Evolutionary conservation across 2,329 filamentous ascomycete genomes (phyloP).

Genomic region (Ceratocystis huliohia): DNA sequence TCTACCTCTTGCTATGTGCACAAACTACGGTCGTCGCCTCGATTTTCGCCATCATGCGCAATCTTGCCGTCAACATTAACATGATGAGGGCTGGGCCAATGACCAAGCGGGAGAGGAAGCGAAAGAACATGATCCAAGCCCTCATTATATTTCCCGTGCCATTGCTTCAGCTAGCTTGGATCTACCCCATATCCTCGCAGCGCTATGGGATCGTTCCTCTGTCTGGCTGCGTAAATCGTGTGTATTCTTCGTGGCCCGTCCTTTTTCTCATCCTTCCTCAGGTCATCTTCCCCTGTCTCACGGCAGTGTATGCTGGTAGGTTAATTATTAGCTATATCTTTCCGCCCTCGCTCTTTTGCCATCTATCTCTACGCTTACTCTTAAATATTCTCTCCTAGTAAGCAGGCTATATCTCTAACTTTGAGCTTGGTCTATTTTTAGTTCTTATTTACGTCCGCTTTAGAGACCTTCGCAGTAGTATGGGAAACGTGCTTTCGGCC

Average conservation of each 20-base stretch:
- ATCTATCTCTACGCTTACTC: slow-evolving; percentile 11
- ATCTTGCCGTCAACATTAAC: slow-evolving; percentile 39
- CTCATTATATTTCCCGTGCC: slow-evolving; percentile 44
- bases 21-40: slow-evolving; percentile 40
- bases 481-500: slow-evolving; percentile 29
- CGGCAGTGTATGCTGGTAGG: slow-evolving; percentile 39
- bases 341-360: not conserved
- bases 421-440: slow-evolving; percentile 22
- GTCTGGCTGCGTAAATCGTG: slow-evolving; percentile 37
- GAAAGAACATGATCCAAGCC: slow-evolving; percentile 35
- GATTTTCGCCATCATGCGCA: slow-evolving; percentile 42
- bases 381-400: too few relatives aligned
- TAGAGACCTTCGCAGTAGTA: slow-evolving; percentile 34
- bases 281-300: slow-evolving; percentile 33
- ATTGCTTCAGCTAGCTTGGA: slow-evolving; percentile 36
- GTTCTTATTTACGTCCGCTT: slow-evolving; percentile 39
- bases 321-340: slow-evolving; percentile 13
- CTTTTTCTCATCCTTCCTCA: slow-evolving; percentile 38
- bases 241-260: slow-evolving; percentile 36
- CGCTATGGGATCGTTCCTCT: slow-evolving; percentile 40
- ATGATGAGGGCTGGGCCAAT: slow-evolving; percentile 33
- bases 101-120: slow-evolving; percentile 32
- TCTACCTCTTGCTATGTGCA: slow-evolving; percentile 34
- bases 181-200: slow-evolving; percentile 35
- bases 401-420: not conserved